A percentile compares a stretch with the other conserved stretches of the same genome.
These are phyloP conservation scores for Pezicula neosporulosa DNA, from an alignment of 2,329 filamentous ascomycete species.

Conservation along the genomic window DNA sequence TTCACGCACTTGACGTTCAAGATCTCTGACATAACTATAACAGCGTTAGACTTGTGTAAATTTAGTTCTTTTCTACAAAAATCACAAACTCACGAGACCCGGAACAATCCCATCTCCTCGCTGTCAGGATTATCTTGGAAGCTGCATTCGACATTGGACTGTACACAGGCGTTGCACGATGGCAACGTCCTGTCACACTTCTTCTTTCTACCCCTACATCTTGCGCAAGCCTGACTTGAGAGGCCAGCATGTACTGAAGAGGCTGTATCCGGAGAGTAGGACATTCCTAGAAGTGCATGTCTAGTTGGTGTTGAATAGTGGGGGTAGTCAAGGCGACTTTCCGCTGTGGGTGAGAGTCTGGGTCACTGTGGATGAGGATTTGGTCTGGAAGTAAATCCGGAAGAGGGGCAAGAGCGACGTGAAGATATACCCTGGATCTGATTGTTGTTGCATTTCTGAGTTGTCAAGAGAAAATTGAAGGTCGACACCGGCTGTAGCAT, in stretches of 20 bases:
- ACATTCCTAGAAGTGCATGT: neutral
- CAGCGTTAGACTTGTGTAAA: neutral
- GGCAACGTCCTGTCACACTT: constrained; percentile 37
- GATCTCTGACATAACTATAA: constrained; percentile 30
- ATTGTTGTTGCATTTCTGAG: too few relatives aligned
- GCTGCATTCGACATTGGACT: constrained; percentile 35
- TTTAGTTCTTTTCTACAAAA: neutral
- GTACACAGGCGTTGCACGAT: constrained; percentile 34
- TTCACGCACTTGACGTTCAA: constrained; percentile 26
- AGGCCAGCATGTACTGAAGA: neutral
- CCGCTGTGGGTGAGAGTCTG: too few relatives aligned
- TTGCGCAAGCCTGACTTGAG: neutral
- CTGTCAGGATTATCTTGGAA: constrained; percentile 33
- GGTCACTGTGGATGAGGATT: too few relatives aligned
- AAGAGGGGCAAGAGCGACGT: too few relatives aligned
- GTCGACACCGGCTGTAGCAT: too few relatives aligned
- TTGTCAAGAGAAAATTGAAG: too few relatives aligned
- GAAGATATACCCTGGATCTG: too few relatives aligned
- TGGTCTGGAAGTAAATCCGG: too few relatives aligned
- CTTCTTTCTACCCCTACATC: constrained; percentile 32
- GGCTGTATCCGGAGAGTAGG: neutral
- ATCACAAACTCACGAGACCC: constrained; percentile 34
- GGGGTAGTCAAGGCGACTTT: neutral
- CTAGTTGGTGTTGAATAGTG: neutral
- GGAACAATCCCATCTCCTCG: constrained; percentile 35